Percentiles rank a stretch among this genome's conserved stretches.
Conservation (phyloP, 176 grass and related monocot species). For the Oryza longistaminata region DNA sequence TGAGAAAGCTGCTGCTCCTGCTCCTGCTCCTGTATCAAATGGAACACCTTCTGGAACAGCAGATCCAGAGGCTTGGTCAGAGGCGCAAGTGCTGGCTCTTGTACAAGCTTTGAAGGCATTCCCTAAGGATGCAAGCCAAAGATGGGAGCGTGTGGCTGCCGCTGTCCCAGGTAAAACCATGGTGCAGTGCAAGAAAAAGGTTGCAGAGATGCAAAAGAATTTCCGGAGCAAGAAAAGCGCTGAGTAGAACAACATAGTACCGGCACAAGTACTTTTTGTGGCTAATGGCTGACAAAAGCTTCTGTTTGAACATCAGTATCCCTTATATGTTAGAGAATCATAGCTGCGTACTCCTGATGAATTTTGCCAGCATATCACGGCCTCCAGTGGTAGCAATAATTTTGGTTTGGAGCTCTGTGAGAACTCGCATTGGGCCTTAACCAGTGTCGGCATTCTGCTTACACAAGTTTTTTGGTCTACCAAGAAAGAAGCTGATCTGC, state of each 20-base stretch:
- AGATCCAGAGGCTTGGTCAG: slow-evolving; percentile 82
- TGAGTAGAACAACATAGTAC: slow-evolving; percentile 36
- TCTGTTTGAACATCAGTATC: slow-evolving; percentile 17
- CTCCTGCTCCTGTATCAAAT: slow-evolving; percentile 38
- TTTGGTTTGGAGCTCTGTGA: slow-evolving; percentile 11
- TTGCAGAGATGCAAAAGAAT: slow-evolving; percentile 78
- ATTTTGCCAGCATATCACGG: background rate
- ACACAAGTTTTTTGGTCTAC: background rate
- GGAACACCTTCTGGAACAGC: slow-evolving; percentile 40
- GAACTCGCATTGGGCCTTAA: background rate
- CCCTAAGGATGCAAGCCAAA: slow-evolving; percentile 88
- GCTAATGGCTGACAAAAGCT: background rate
- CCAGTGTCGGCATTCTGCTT: background rate
- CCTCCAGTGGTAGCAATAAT: slow-evolving; percentile 20
- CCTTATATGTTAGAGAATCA: slow-evolving; percentile 13
- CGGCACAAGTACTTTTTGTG: background rate
- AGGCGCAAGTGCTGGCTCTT: slow-evolving; percentile 78
- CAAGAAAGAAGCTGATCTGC: slow-evolving; percentile 25
- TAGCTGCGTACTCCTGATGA: background rate
- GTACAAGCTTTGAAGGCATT: slow-evolving; percentile 96
- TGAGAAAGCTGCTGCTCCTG: slow-evolving; percentile 34
- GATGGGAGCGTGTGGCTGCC: slow-evolving; percentile 95
- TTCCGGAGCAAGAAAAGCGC: slow-evolving; percentile 81
- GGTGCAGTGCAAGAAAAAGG: slow-evolving; percentile 95
- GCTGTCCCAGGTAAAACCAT: slow-evolving; percentile 94